These are phyloP conservation scores for Curvularia lunata DNA, from an alignment of 2,329 filamentous ascomycete genomes.

Conservation along the genomic window DNA sequence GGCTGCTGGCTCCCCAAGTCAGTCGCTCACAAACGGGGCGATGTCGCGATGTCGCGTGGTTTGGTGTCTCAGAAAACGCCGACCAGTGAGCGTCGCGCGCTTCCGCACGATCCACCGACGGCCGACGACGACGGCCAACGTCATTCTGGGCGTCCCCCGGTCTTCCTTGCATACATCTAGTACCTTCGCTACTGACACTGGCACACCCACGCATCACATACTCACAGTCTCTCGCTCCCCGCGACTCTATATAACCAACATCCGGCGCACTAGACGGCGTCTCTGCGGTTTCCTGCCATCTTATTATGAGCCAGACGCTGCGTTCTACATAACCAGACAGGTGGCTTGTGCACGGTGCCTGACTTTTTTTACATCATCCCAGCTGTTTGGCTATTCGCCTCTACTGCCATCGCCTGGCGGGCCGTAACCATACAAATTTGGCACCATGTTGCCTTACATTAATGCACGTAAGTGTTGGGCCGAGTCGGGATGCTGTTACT, in stretches of 20 bases:
- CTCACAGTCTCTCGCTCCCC: not conserved
- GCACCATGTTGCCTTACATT: conserved; percentile 68
- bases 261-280: not conserved
- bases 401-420: not conserved
- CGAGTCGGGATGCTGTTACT: not conserved
- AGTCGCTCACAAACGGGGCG: not conserved
- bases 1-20: conserved; percentile 7
- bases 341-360: not conserved
- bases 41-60: conserved; percentile 10
- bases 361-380: not conserved
- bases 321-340: not conserved
- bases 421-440: not conserved
- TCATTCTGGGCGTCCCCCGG: conserved; percentile 16
- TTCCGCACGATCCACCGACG: conserved; percentile 15
- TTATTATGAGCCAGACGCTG: not conserved
- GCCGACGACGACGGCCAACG: conserved; percentile 9
- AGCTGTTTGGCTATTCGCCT: not conserved
- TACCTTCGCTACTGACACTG: conserved; percentile 12
- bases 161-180: not conserved
- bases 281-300: not conserved
- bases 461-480: conserved; percentile 60
- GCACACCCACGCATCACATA: conserved; percentile 10
- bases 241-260: not conserved
- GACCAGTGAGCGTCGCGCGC: conserved; percentile 13
- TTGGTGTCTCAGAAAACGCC: conserved; percentile 4